Base-by-base conservation (phyloP, 2,329 filamentous ascomycete genomes). In the Raffaelea deltoideospora region DNA sequence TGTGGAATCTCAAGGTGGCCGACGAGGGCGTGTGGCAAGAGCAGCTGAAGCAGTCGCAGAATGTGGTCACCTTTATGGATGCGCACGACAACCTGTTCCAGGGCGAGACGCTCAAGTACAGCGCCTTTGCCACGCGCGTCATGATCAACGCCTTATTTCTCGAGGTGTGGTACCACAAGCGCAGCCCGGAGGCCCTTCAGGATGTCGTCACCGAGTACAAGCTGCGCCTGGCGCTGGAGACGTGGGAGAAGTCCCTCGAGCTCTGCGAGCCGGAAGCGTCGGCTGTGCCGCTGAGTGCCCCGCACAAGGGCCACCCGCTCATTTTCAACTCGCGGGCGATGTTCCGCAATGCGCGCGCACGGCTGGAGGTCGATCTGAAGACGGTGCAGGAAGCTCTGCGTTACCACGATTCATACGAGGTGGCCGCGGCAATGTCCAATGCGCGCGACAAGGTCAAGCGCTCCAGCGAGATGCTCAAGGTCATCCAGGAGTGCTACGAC, bases 91-190 rank as follows among this genome's bases (percentile, higher is more conserved):
- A 86, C 43, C 73, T 98, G 4, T 96, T 96, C 67, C 86, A 94
- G 56, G 90, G 88, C 45, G 85, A 95, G 53, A 73, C 74, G 40
- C 73, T 88, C 35, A 79, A 80, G 48, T 98, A 96, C 65, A 96
- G 88, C 53, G 88, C 88, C 2, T 98, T 96, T 55, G 88, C 87
- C 5, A 93, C 90, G 10, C 84, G 90, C 43, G 85, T 96, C 45
- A 92, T 98, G 84, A 95, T 96, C 69, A 98, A 96, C 52, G 88
- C 90, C 10, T 68, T 98, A 45, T 98, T 96, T 67, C 70, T 98
- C 34, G 90, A 96, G 58, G 88, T 96, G 3, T 98, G 90, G 90
- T 93, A 94, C 54, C 85, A 96, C 64, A 95, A 95, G 72, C 83
- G 90, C 52, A 95, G 85, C 56, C 88, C 88, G n/a, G 87, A 96